Evolutionary conservation across 768 basidiomycete genomes (phyloP).

Genomic region (Rhodotorula toruloides): DNA sequence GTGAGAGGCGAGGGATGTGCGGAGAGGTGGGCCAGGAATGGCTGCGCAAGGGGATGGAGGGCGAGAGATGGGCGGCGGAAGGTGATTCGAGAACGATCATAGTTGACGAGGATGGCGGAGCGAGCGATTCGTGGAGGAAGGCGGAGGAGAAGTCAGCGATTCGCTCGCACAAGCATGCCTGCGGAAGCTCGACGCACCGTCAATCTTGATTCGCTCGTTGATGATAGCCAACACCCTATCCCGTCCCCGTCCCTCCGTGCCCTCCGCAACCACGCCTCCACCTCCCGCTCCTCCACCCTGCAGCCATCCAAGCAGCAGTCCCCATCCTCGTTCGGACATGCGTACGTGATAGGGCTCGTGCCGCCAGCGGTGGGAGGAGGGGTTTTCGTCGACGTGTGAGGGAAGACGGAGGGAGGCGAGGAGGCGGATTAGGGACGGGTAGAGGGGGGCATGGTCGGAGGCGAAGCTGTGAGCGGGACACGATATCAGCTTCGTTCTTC

Average conservation of each 20-base stretch:
- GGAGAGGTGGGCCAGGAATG: constrained; percentile 64
- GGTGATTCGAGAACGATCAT: no score
- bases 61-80: no score
- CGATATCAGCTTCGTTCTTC: no score
- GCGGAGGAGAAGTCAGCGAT: constrained; percentile 2
- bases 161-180: no score
- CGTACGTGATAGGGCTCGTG: constrained; percentile 83
- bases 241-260: constrained; percentile 60
- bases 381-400: constrained; percentile 74
- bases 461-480: constrained; percentile 48
- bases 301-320: constrained; percentile 88
- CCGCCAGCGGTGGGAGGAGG: constrained; percentile 74
- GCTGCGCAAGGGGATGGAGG: constrained; percentile 36
- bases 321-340: constrained; percentile 86
- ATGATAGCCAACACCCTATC: constrained; percentile 88
- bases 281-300: constrained; percentile 66
- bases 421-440: constrained; percentile 66
- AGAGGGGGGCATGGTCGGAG: constrained; percentile 49
- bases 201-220: constrained; percentile 84
- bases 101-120: no score
- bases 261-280: no score
- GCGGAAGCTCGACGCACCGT: constrained; percentile 59
- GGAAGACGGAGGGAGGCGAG: constrained; percentile 75
- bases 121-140: no score
- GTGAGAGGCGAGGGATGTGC: constrained; percentile 61